Evolutionary conservation across 345 rosid genomes (phyloP).

Genomic region (Euphorbia tirucalli): DNA sequence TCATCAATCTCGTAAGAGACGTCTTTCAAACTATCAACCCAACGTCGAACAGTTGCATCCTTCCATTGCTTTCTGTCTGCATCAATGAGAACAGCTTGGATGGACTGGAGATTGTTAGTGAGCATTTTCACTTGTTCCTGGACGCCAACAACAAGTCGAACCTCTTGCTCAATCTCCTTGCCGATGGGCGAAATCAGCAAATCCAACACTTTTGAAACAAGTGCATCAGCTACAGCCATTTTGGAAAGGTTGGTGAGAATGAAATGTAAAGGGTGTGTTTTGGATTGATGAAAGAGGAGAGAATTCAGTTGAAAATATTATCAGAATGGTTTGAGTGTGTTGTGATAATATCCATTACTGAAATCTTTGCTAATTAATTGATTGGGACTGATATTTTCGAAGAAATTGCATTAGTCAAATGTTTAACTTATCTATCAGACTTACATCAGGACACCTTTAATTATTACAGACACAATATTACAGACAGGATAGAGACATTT

Average conservation of each 20-base stretch:
- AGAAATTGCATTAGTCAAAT: no score
- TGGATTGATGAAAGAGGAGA: no score
- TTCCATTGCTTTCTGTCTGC: constrained; percentile 8
- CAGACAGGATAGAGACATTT: no score
- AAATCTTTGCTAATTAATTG: no score
- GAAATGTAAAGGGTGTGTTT: not conserved
- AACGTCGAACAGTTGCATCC: not conserved
- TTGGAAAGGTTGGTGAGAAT: not conserved
- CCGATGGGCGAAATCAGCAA: not conserved
- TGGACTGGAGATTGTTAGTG: not conserved
- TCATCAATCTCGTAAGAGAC: constrained; percentile 9
- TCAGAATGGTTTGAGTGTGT: not conserved
- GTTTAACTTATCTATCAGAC: no score
- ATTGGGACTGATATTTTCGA: no score
- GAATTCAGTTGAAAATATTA: no score
- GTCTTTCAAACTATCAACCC: constrained; percentile 10
- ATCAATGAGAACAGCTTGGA: constrained; percentile 5
- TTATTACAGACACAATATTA: no score
- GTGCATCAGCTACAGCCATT: constrained; percentile 3
- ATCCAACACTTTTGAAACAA: not conserved
- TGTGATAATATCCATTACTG: no score
- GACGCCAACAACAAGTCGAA: not conserved
- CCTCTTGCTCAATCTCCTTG: not conserved
- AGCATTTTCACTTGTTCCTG: not conserved
- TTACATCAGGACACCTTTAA: no score